These are phyloP conservation scores for Trebouxia sp. DNA, from an alignment of 139 green algal genomes.

Conservation along the genomic window DNA sequence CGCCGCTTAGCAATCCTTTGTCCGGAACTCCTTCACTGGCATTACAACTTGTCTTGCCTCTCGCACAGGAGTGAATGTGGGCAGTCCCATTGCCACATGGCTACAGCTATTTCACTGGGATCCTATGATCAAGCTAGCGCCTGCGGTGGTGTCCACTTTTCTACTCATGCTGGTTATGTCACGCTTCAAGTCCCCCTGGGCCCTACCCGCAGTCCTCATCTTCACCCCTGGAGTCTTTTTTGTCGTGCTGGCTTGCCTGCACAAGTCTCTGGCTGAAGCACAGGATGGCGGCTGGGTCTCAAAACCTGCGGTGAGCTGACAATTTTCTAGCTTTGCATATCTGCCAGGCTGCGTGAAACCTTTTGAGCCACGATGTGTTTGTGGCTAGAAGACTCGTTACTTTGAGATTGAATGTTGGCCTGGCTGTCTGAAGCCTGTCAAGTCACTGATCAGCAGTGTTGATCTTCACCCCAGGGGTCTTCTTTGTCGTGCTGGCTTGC, in stretches of 20 bases:
- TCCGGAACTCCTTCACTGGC: no score
- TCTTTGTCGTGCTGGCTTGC: slow-evolving; percentile 46
- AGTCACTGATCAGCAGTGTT: slow-evolving; percentile 58
- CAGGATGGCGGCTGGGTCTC: slow-evolving; percentile 65
- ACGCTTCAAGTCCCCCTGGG: slow-evolving; percentile 48
- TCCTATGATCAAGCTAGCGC: slow-evolving; percentile 58
- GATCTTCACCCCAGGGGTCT: slow-evolving; percentile 41
- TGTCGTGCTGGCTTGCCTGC: slow-evolving; percentile 39
- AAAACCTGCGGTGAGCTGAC: slow-evolving; percentile 23
- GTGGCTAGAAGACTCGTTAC: no score
- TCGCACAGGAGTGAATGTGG: slow-evolving; percentile 38
- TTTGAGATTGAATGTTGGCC: no score
- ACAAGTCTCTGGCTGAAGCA: slow-evolving; percentile 52
- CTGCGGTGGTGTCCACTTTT: slow-evolving; percentile 41
- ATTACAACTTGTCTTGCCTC: no score
- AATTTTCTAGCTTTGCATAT: no score
- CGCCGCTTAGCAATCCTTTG: no score
- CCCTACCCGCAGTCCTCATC: slow-evolving; percentile 62
- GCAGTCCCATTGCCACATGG: slow-evolving; percentile 45
- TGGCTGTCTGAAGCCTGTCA: no score
- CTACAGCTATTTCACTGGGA: slow-evolving; percentile 40
- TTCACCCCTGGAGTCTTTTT: slow-evolving; percentile 52
- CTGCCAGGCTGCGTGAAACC: no score
- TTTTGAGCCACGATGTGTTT: no score
- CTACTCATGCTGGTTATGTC: slow-evolving; percentile 53